phyloP scores from a whole-genome alignment of 2,329 filamentous ascomycete species.

The Colletotrichum euphorbiae region DNA sequence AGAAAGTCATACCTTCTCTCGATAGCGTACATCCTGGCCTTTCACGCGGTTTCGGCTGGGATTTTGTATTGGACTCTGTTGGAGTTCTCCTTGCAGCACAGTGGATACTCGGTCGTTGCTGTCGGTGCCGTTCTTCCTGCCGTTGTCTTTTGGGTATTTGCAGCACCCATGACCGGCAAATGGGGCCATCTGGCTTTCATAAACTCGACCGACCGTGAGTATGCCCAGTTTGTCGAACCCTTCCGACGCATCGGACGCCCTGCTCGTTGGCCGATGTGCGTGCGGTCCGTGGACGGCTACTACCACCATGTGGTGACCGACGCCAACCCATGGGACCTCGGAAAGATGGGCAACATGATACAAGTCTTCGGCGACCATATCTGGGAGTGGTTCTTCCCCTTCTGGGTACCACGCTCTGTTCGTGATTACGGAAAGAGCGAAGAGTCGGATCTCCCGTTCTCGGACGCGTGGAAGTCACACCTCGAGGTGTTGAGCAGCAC shows the following conservation, averaged over 20 bases:
- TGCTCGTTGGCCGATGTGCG: neutral
- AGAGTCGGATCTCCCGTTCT: neutral
- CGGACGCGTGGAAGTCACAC: neutral
- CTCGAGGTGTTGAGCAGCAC: neutral
- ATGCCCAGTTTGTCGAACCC: neutral
- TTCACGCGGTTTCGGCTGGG: neutral
- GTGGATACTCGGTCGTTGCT: no score
- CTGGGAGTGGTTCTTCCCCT: neutral
- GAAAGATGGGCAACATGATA: neutral
- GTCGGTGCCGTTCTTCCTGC: no score
- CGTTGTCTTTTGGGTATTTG: neutral
- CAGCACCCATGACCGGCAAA: neutral
- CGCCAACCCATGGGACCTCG: conserved; percentile 11
- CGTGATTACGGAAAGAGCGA: neutral
- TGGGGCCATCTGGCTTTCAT: neutral
- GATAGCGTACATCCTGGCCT: neutral
- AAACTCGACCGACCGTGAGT: neutral
- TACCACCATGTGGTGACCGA: neutral
- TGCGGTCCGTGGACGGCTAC: neutral
- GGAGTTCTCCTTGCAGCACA: no score
- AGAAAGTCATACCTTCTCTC: neutral
- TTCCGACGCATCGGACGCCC: neutral
- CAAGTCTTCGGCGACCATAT: neutral
- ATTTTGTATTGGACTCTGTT: neutral
- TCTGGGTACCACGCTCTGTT: neutral